Conservation (phyloP, 2,329 filamentous ascomycete genomes). For the Metarhizium sp. region DNA sequence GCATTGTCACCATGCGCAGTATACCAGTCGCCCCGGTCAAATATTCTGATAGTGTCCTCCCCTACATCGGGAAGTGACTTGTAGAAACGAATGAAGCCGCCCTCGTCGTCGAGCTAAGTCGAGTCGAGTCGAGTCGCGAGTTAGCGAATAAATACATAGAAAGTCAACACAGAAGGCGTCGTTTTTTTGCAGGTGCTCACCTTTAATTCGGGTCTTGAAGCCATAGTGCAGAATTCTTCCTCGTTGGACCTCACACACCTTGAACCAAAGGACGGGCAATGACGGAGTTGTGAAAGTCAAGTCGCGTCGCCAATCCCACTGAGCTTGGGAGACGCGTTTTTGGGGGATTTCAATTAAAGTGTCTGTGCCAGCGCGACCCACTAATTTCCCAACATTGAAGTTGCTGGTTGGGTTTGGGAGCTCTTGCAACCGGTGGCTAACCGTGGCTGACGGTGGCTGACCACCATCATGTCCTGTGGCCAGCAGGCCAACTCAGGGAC, state of each 20-base stretch:
- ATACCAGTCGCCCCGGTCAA: constrained; percentile 91
- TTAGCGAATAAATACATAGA: not conserved
- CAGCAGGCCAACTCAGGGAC: no score
- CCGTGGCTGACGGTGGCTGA: not conserved
- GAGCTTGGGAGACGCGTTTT: not conserved
- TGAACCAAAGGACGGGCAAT: not conserved
- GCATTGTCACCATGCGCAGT: constrained; percentile 87
- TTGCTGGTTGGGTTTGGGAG: not conserved
- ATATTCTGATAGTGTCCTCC: constrained; percentile 75
- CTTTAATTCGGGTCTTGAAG: not conserved
- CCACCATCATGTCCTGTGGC: no score
- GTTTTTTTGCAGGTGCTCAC: not conserved
- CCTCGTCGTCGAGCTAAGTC: constrained; percentile 81
- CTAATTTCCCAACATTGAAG: not conserved
- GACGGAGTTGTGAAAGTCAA: not conserved
- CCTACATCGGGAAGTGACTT: constrained; percentile 67
- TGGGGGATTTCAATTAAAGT: not conserved
- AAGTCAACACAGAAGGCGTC: not conserved
- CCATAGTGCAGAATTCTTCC: not conserved
- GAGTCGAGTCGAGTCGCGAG: not conserved
- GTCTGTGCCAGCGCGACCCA: not conserved
- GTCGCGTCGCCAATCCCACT: not conserved
- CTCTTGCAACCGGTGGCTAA: no score
- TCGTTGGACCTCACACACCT: not conserved
- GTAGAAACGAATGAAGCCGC: constrained; percentile 94